Evolutionary conservation across 1,284 basidiomycete species (phyloP), one percentile per base, ranked within the genome.

Genomic region (Trichosporon ovoides): DNA sequence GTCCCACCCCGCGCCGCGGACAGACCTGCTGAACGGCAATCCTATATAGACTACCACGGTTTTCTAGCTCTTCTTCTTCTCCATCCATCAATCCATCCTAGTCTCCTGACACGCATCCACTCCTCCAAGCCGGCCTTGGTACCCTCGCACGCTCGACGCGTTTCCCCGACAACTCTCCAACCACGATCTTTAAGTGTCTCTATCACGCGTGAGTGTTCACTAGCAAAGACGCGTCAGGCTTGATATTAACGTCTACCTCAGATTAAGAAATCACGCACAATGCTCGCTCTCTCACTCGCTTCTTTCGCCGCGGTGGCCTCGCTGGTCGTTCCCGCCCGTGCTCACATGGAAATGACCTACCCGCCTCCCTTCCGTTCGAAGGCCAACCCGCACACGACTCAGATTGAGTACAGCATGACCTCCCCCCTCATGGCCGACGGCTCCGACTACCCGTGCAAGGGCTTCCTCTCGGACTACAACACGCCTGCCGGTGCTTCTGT

Each of bases 401-500:
- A 69, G 49, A 76, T 61, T 34, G 70, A 79, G 62, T 80, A 78
- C 62, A 65, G 65, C 10, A 73, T 72, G 68, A 78, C 74, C 16
- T 57, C 66, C 24, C 78, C 78, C 0, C 63, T 79, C 31, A 24
- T 65, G 14, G 54, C 63, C 11, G 67, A 70, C 56, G 76, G 77
- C 6, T 57, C 67, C 3, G 46, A 59, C 55, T 80, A 69, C 58
- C 77, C 78, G 13, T 80, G 79, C 67, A 79, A 74, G 68, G 77
- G 77, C 40, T 78, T 67, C 67, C 72, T 74, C 68, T 71, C 69
- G 49, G 63, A 52, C 48, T 40, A 35, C 35, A 20, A 46, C 35
- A 11, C 18, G 5, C 64, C 62, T 2, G 59, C 58, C 22, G 70
- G 68, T 38, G 55, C 60, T 22, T 62, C 74, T 9, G 68, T 70